Base-by-base conservation (phyloP, 441 rosid species). In the Geranium incanum region DNA sequence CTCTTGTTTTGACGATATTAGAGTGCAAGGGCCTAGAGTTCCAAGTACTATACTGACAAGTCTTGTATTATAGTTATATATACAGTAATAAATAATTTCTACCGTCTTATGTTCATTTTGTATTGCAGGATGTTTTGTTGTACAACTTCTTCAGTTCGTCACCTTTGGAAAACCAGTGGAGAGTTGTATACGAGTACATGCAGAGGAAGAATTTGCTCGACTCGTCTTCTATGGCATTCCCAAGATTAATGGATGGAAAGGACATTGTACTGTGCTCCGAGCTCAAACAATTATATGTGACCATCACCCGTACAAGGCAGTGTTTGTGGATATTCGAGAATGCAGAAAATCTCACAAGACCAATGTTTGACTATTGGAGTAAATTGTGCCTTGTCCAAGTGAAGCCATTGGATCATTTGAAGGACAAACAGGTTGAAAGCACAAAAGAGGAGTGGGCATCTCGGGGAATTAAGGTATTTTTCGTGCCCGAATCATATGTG, bases 11-110 rank as follows among this genome's bases (percentile, higher is more conserved):
- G 66, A 76, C 75, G 0, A 71, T 71, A 23, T 52, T 28, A 12
- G 74, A 75, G 74, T 75, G 78, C 74, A 57, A 75, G 67, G 78
- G 70, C 63, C 66, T 71, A 55, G 78, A 76, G 28, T 76, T 76
- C 16, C 72, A 76, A 75, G 79, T 68, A 11, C 12, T 11, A 33
- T 33, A 45, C 19, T 19, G 28, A 23, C 33, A 23, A 23, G 33
- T 23, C 33, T 23, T 1, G 33, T 1, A 23, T 23, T 23, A 23
- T 23, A 23, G 33, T 23, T 23, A 23, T 23, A 23, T 23, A 23
- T 23, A 23, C 1, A n/a, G n/a, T 23, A 23, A 1, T 23, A 23
- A 23, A 23, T 23, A 23, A 23, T 23, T 23, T 23, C 33, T 23
- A 23, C 33, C 33, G 33, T 23, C 33, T 23, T 50, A 50, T 50